A percentile compares a stretch with the other conserved stretches of the same genome.
Conservation (phyloP, 2,329 filamentous ascomycete genomes). For the Didymella segeticola region DNA sequence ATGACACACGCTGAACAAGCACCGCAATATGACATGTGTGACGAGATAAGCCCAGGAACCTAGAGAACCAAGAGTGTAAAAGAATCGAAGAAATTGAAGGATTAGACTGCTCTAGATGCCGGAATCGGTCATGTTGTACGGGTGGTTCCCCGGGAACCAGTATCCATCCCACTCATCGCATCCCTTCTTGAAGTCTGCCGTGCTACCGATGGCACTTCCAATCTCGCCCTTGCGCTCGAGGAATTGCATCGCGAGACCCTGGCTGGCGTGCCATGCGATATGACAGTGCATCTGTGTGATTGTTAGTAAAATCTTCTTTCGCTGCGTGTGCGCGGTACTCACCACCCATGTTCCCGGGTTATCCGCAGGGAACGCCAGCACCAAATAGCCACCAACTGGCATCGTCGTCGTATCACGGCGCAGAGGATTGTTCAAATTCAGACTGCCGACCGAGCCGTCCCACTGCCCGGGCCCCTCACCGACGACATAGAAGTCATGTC, state of each 20-base stretch:
- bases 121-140: conserved; percentile 45
- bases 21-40: too few species aligned
- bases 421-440: conserved; percentile 49
- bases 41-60: too few species aligned
- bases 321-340: neutral
- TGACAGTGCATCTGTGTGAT: conserved; percentile 38
- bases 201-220: conserved; percentile 27
- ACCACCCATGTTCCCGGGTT: conserved; percentile 57
- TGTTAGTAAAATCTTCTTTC: neutral
- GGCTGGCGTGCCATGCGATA: conserved; percentile 46
- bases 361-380: conserved; percentile 60
- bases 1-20: too few species aligned
- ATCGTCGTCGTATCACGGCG: conserved; percentile 50
- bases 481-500: conserved; percentile 54
- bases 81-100: neutral
- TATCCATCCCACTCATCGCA: conserved; percentile 44
- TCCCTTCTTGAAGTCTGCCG: conserved; percentile 29
- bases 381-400: conserved; percentile 51
- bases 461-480: conserved; percentile 46
- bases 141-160: conserved; percentile 38
- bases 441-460: conserved; percentile 38
- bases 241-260: conserved; percentile 60
- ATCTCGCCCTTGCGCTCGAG: conserved; percentile 51
- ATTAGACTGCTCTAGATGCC: conserved; percentile 28
- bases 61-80: neutral